Conservation (phyloP, 495 filamentous ascomycete genomes). For the Xeromyces bisporus region DNA sequence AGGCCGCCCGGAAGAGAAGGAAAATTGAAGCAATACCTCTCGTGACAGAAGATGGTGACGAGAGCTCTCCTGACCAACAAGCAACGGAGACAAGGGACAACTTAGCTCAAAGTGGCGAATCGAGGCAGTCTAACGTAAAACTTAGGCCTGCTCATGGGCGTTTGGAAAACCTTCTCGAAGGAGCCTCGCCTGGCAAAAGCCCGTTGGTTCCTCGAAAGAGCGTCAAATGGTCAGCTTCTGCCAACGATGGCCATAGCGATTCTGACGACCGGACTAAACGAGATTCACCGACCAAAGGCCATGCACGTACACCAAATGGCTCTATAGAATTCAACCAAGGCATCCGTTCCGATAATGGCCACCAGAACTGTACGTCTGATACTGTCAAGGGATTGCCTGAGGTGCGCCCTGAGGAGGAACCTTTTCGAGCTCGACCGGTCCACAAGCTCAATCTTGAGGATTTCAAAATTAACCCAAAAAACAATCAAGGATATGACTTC, state of each 20-base stretch:
- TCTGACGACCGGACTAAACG: not conserved
- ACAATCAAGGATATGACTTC: constrained; percentile 55
- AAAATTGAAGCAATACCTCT: constrained; percentile 5
- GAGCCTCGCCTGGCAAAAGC: constrained; percentile 14
- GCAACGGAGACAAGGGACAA: not conserved
- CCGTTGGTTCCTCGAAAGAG: constrained; percentile 4
- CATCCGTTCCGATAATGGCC: too few relatives aligned
- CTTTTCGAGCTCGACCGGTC: constrained; percentile 35
- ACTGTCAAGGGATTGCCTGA: constrained; percentile 1
- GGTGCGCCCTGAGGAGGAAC: constrained; percentile 18
- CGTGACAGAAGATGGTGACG: constrained; percentile 29
- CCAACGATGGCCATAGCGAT: not conserved
- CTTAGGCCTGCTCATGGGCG: constrained; percentile 7
- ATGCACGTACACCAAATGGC: not conserved
- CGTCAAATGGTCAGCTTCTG: not conserved
- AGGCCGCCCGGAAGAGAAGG: constrained; percentile 1
- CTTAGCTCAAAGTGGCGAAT: not conserved
- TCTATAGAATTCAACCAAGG: too few relatives aligned
- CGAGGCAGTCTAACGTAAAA: not conserved
- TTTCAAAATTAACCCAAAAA: constrained; percentile 70
- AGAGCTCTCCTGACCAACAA: constrained; percentile 2
- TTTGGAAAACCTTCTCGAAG: constrained; percentile 22
- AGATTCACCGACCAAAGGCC: not conserved
- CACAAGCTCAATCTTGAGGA: constrained; percentile 39
- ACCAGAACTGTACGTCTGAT: too few relatives aligned